Evolutionary conservation across 2,329 filamentous ascomycete genomes (phyloP), one percentile per base, ranked within the genome.

Genomic region (Leptographium radiaticola): DNA sequence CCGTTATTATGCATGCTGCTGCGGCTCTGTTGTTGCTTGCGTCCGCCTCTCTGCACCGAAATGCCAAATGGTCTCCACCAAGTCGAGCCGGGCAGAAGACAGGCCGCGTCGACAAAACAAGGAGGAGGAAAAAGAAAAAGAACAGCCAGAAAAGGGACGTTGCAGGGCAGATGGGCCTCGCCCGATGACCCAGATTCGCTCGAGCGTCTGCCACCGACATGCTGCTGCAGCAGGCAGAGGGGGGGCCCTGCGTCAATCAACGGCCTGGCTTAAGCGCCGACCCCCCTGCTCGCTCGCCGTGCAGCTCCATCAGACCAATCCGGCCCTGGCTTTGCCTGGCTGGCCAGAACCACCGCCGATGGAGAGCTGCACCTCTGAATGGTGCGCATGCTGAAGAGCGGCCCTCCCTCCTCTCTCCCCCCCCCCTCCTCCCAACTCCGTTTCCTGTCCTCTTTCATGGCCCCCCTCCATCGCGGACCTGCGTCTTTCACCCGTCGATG

Each of bases 231-330:
- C 31, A 9, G 33, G 15, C 34, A 25, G 18, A 16, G 20, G 9
- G 18, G 7, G 42, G n/a, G n/a, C 11, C 40, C 39, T 51, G 38
- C 38, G 16, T 39, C 43, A 39, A 46, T 52, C 42, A 45, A 46
- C 42, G 64, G 64, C 66, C 60, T 65, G 64, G 65, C 63, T 68
- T 80, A 80, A 80, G 76, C 77, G 77, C 77, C 74, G 71, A 73
- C 66, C n/a, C n/a, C 70, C 70, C 71, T 76, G 38, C 73, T 72
- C 70, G 65, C 62, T 63, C 66, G 44, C 65, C 67, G 70, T 75
- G 74, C 74, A 74, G 70, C 68, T 70, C 57, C 69, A 60, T 59
- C 63, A 64, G 61, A 67, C 68, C 63, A 67, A 45, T 13, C 43
- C 47, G 18, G 18, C 51, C 39, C 45, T 51, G 30, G 45, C 40